Percentiles rank a stretch among this genome's conserved stretches.
Evolutionary conservation across 805 yeast genomes (phyloP).

Genomic region (Candida ulmi): DNA sequence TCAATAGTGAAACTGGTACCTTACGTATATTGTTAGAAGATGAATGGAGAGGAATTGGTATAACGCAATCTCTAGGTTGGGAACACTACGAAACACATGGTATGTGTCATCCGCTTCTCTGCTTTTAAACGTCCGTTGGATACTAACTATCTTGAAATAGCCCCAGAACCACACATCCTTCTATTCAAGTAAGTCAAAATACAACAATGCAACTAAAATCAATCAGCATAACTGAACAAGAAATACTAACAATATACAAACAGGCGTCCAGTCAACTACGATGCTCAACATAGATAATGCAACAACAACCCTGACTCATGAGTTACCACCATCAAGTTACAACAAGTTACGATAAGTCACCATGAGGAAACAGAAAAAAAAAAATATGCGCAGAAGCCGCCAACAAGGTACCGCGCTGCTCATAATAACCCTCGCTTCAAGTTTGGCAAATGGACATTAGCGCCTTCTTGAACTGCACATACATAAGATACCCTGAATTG

Average conservation of each 20-base stretch:
- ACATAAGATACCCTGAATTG: too few relatives aligned
- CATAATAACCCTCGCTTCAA: too few relatives aligned
- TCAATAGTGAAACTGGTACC: constrained; percentile 90
- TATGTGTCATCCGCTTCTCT: constrained; percentile 9
- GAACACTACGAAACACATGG: constrained; percentile 92
- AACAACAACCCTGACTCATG: too few relatives aligned
- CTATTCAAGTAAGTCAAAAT: constrained; percentile 64
- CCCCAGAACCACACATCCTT: constrained; percentile 97
- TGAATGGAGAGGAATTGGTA: constrained; percentile 98
- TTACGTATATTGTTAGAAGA: constrained; percentile 86
- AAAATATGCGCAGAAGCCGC: too few relatives aligned
- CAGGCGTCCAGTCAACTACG: constrained; percentile 56
- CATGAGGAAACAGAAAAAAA: too few relatives aligned
- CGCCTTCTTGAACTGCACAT: too few relatives aligned
- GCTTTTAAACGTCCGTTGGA: too few relatives aligned
- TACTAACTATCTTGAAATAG: constrained; percentile 19
- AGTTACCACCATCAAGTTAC: too few relatives aligned
- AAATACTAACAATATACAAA: neutral
- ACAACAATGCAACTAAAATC: too few relatives aligned
- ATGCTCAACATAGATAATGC: constrained; percentile 24
- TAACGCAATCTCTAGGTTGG: constrained; percentile 97
- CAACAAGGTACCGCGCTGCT: too few relatives aligned
- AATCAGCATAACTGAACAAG: neutral
- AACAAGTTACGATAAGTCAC: too few relatives aligned
- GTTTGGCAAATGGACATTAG: too few relatives aligned